phyloP scores from a whole-genome alignment of 495 filamentous ascomycete genomes.

The Talaromyces thailandensis region DNA sequence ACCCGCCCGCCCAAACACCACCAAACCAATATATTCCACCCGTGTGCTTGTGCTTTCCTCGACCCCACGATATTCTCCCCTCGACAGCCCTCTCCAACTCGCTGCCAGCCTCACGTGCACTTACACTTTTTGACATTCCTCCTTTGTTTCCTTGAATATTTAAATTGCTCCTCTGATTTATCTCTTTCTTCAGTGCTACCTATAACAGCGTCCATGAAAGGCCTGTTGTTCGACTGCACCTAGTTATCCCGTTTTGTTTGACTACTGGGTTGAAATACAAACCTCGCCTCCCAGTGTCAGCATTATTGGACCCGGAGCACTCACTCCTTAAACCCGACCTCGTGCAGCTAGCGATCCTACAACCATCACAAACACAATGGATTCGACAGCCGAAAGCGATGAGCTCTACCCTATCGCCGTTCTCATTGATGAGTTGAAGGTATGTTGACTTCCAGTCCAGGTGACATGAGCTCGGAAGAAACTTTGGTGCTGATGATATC shows the following conservation, averaged over 20 bases:
- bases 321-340: neutral
- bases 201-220: slow-evolving; percentile 8
- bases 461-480: neutral
- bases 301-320: slow-evolving; percentile 22
- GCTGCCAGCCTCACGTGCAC: neutral
- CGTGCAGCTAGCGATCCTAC: slow-evolving; percentile 3
- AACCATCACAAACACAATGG: slow-evolving; percentile 46
- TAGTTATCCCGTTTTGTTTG: slow-evolving; percentile 3
- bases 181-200: neutral
- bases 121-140: neutral
- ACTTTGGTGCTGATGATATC: neutral
- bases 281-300: slow-evolving; percentile 5
- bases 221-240: neutral
- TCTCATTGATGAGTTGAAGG: slow-evolving; percentile 98
- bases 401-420: slow-evolving; percentile 99
- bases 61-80: slow-evolving; percentile 2
- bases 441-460: slow-evolving; percentile 23
- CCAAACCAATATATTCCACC: neutral
- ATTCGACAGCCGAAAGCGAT: slow-evolving; percentile 70
- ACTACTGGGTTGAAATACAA: slow-evolving; percentile 7
- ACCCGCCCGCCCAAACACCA: neutral
- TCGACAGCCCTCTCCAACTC: neutral
- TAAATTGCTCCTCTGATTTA: neutral
- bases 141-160: neutral
- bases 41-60: neutral